Evolutionary conservation across 2,329 filamentous ascomycete genomes (phyloP), one percentile per base, ranked within the genome.

Genomic region (Didymella sp.): DNA sequence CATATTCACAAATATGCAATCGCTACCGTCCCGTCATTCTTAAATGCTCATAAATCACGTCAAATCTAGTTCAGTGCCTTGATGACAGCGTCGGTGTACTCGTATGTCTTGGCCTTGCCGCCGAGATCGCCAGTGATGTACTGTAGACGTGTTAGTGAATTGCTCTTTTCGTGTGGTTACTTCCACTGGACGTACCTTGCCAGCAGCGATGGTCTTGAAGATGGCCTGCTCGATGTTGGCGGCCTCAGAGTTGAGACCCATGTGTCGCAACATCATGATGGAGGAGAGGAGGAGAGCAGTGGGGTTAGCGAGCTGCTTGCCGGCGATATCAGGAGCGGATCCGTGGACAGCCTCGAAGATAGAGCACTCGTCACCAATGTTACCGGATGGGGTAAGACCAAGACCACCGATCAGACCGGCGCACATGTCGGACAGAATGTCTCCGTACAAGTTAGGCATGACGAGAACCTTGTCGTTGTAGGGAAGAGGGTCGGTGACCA

Each of bases 401-500:
- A 99, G 90, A 80, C 95, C 95, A 78, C 95, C 95, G 73, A 99
- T 98, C 70, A 99, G 86, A 82, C 95, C 95, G 73, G 95, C 95
- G 84, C 95, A 98, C 92, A 98, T 96, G 80, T 99, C 95, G 75
- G 94, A 98, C 67, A 99, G 87, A 85, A 99, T 99, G 82, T 98
- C 95, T 80, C 95, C 95, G 85, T 98, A 99, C 73, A 98, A 85
- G 86, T 99, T 99, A 79, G 95, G 95, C 84, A 88, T 89, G 80
- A 99, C 95, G 56, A 99, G 88, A 58, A 99, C 93, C 87, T 97
- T 97, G 87, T 97, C 94, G 84, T 96, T 96, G 87, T 98, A 99
- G 56, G 94, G 94, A 51, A 88, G 82, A 50, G 95, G 95, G 82
- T 99, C 94, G 69, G 92, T 96, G 69, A 96, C 92, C 85, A 98